Conservation (phyloP, 1,284 basidiomycete species). For the Boletus hoseneyae region DNA sequence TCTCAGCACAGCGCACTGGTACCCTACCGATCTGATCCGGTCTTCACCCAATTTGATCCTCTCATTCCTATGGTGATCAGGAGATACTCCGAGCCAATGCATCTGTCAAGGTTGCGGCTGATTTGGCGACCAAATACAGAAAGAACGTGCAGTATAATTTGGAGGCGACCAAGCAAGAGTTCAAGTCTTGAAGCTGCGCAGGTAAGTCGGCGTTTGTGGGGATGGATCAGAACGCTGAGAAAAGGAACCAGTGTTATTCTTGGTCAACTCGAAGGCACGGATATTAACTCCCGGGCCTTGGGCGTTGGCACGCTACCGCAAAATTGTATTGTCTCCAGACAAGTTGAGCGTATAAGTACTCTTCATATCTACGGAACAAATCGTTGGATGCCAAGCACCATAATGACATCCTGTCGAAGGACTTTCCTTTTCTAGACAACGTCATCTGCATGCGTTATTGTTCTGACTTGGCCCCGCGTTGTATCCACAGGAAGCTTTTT, state of each 20-base stretch:
- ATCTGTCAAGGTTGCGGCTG: constrained; percentile 70
- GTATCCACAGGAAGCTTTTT: constrained; percentile 1
- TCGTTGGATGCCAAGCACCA: too few species aligned
- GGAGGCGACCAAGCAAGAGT: constrained; percentile 53
- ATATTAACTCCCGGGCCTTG: too few species aligned
- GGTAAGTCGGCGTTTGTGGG: not conserved
- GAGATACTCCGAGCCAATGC: constrained; percentile 70
- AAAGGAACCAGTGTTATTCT: not conserved
- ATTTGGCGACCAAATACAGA: constrained; percentile 76
- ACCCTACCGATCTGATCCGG: not conserved
- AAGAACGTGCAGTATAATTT: constrained; percentile 87
- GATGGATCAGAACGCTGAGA: not conserved
- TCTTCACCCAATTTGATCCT: not conserved
- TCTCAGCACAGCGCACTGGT: not conserved
- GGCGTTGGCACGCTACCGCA: not conserved
- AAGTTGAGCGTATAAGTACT: too few species aligned
- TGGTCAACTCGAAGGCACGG: too few species aligned
- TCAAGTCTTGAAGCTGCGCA: not conserved
- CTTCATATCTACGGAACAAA: too few species aligned
- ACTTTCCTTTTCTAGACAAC: constrained; percentile 26
- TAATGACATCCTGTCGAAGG: too few species aligned
- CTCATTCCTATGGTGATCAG: constrained; percentile 34
- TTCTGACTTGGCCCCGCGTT: constrained; percentile 1
- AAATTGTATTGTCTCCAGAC: not conserved
- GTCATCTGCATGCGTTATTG: constrained; percentile 8